Conservation (phyloP, 1,139 yeast genomes). For the Saccharomycopsis phalli region DNA sequence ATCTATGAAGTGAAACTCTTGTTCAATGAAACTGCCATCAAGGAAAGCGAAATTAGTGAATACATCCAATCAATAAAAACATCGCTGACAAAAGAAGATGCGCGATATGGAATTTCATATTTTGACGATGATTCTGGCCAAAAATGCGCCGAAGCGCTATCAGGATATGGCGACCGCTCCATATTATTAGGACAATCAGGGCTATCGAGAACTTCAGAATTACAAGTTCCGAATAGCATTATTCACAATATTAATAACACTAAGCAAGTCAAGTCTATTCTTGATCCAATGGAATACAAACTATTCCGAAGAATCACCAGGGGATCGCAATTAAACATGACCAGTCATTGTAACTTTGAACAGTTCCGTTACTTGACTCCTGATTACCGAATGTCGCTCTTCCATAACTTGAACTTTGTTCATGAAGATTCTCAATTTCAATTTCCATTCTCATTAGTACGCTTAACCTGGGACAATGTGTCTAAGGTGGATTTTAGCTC, state of each 20-base stretch:
- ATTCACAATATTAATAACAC: neutral
- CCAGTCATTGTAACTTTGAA: neutral
- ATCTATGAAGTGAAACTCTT: slow-evolving; percentile 11
- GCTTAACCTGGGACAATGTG: neutral
- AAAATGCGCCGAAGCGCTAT: neutral
- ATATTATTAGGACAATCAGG: neutral
- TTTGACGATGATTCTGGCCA: neutral
- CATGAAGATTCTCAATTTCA: neutral
- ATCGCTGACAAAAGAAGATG: neutral
- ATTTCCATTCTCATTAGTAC: neutral
- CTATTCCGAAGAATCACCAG: neutral
- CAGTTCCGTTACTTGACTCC: neutral
- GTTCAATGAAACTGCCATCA: slow-evolving; percentile 1
- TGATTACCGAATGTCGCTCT: neutral
- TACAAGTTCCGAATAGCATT: neutral
- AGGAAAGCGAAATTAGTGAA: slow-evolving; percentile 1
- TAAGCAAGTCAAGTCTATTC: neutral
- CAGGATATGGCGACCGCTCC: neutral
- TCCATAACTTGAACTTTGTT: neutral
- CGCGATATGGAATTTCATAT: neutral
- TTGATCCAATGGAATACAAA: neutral
- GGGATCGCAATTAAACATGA: neutral
- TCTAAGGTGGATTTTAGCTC: slow-evolving; percentile 1
- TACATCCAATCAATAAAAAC: slow-evolving; percentile 1
- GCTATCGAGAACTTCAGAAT: neutral